Conservation (phyloP, 2,329 filamentous ascomycete genomes). For the Calonectria leucothoes region DNA sequence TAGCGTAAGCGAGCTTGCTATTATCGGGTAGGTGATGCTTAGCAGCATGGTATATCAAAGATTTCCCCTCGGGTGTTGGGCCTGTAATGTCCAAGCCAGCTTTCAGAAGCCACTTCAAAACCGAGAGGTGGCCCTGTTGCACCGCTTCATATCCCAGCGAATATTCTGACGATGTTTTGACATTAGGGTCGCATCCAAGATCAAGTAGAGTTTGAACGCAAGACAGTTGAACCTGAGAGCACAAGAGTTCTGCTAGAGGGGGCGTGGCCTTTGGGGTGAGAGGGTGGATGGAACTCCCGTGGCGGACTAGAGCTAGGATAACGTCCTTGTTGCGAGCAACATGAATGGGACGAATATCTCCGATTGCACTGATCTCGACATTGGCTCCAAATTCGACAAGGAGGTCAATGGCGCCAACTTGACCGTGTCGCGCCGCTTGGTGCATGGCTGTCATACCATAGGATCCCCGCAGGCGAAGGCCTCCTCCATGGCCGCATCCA, state of each 20-base stretch:
- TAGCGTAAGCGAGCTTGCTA: not conserved
- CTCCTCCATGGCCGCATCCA: not conserved
- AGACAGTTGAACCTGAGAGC: not conserved
- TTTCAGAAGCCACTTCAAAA: slow-evolving; percentile 12
- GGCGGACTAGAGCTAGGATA: slow-evolving; percentile 10
- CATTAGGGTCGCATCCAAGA: slow-evolving; percentile 10
- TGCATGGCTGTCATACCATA: slow-evolving; percentile 22
- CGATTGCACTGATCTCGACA: not conserved
- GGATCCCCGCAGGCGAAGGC: not conserved
- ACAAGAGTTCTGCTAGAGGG: not conserved
- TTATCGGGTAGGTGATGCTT: not conserved
- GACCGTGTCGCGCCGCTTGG: slow-evolving; percentile 16
- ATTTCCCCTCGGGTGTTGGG: not conserved
- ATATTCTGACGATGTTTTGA: not conserved
- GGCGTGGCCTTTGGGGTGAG: not conserved
- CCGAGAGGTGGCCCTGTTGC: not conserved
- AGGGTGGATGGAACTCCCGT: slow-evolving; percentile 13
- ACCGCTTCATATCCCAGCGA: slow-evolving; percentile 5
- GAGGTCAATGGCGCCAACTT: not conserved
- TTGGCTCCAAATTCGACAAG: slow-evolving; percentile 12
- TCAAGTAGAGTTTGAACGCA: not conserved
- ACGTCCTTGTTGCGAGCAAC: slow-evolving; percentile 3
- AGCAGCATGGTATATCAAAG: slow-evolving; percentile 12
- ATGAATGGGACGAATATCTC: slow-evolving; percentile 17
- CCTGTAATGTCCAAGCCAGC: slow-evolving; percentile 14